A percentile compares a stretch with the other conserved stretches of the same genome.
phyloP scores from a whole-genome alignment of 1,139 yeast species.

The Citeromyces hawaiiensis region DNA sequence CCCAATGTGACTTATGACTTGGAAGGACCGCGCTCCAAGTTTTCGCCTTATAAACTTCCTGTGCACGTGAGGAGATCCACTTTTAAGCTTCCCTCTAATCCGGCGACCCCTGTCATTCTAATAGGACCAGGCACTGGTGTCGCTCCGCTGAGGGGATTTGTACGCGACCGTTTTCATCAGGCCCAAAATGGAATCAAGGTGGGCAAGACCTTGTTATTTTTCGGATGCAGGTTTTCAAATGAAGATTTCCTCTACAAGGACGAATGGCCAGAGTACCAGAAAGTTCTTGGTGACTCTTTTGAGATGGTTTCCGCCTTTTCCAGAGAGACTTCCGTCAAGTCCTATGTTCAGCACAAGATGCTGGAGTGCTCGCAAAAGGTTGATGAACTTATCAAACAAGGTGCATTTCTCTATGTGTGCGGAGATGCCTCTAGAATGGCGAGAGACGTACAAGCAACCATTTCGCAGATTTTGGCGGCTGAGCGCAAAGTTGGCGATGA shows the following conservation, averaged over 20 bases:
- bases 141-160: conserved; percentile 92
- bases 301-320: conserved; percentile 79
- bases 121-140: conserved; percentile 98
- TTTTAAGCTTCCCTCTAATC: conserved; percentile 85
- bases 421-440: conserved; percentile 98
- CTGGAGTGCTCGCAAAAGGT: conserved; percentile 43
- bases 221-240: conserved; percentile 65
- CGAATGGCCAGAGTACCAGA: conserved; percentile 70
- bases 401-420: conserved; percentile 88
- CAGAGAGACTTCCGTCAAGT: conserved; percentile 58
- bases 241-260: conserved; percentile 77
- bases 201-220: conserved; percentile 70
- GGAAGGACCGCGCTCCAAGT: conserved; percentile 68
- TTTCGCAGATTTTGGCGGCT: conserved; percentile 47
- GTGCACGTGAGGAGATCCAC: conserved; percentile 91
- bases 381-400: conserved; percentile 44
- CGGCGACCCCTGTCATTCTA: conserved; percentile 75
- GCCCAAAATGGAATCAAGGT: conserved; percentile 37
- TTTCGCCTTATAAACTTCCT: conserved; percentile 50
- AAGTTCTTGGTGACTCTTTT: conserved; percentile 49
- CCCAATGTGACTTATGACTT: conserved; percentile 54
- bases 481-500: conserved; percentile 46
- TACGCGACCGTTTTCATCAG: conserved; percentile 65
- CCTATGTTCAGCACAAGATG: conserved; percentile 79
- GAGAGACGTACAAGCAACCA: conserved; percentile 76